These are phyloP conservation scores for Nosema bombycis DNA, from an alignment of 371 early-diverging fungal genomes.

Conservation along the genomic window DNA sequence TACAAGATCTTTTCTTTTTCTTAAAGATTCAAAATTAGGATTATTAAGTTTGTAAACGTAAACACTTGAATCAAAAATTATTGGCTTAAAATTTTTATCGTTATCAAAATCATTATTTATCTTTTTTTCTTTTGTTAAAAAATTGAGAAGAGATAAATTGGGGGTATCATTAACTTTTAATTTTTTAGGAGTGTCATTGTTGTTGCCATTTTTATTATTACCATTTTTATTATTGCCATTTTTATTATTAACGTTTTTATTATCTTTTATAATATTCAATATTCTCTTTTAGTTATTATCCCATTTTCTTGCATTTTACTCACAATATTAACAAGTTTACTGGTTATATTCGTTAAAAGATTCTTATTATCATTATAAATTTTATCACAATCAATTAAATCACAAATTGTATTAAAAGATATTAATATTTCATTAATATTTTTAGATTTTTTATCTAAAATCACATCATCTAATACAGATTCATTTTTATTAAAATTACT, in stretches of 20 bases:
- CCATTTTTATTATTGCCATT: not conserved
- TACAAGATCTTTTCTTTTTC: conserved; percentile 15
- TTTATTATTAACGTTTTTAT: not conserved
- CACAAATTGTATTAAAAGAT: no score
- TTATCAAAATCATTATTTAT: not conserved
- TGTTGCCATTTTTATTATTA: not conserved
- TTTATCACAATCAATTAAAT: no score
- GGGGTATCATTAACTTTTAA: not conserved
- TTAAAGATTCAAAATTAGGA: conserved; percentile 4
- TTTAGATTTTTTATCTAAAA: not conserved
- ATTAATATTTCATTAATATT: no score
- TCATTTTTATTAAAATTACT: not conserved
- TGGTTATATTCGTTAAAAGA: no score
- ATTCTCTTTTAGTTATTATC: not conserved
- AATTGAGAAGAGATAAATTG: conserved; percentile 4
- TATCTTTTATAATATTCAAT: not conserved
- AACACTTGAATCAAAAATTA: not conserved
- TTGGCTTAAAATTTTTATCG: not conserved
- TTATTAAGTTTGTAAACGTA: conserved; percentile 18
- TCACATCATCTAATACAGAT: not conserved
- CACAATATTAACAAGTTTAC: not conserved
- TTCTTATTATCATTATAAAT: no score
- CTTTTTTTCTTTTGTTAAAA: conserved; percentile 6
- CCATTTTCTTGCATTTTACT: not conserved
- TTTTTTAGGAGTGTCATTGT: not conserved